Evolutionary conservation across 208 protist genomes (phyloP).

Genomic region (Leishmania guyanensis): DNA sequence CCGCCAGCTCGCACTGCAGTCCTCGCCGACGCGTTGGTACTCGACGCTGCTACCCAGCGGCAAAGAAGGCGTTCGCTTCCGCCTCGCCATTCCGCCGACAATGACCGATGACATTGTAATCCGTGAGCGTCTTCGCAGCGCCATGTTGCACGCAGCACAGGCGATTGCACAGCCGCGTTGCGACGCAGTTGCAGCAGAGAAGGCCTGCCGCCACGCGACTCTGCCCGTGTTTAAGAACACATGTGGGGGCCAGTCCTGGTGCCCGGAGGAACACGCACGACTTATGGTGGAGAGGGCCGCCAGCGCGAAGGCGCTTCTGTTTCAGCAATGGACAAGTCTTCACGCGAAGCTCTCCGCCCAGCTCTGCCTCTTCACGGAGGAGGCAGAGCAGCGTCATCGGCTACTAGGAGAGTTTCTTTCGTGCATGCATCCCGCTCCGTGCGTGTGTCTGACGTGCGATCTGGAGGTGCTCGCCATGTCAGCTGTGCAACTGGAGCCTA

Average conservation of each 20-base stretch:
- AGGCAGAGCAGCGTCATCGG: constrained; percentile 30
- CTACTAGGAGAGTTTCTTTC: constrained; percentile 58
- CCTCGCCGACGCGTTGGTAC: constrained; percentile 34
- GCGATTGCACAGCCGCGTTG: constrained; percentile 23
- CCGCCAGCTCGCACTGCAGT: constrained; percentile 28
- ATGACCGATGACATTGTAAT: constrained; percentile 15
- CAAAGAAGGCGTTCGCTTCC: constrained; percentile 21
- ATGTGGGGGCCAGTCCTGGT: neutral
- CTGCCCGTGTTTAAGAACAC: neutral
- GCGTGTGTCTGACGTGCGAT: constrained; percentile 45
- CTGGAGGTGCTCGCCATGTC: constrained; percentile 60
- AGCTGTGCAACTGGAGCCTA: constrained; percentile 40
- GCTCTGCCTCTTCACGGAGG: constrained; percentile 42
- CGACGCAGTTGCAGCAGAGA: neutral
- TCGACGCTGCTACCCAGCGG: constrained; percentile 31
- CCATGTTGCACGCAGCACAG: constrained; percentile 7
- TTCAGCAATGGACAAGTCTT: constrained; percentile 29
- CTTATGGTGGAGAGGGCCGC: constrained; percentile 20
- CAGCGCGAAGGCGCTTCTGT: constrained; percentile 37
- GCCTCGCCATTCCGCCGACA: constrained; percentile 13
- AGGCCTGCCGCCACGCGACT: neutral
- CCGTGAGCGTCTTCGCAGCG: constrained; percentile 6
- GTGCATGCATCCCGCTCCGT: constrained; percentile 48
- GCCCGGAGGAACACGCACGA: neutral
- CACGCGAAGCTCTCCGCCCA: constrained; percentile 22